A percentile compares a stretch with the other conserved stretches of the same genome.
Conservation (phyloP, 208 protist genomes). For the Ichthyophonus hoferi region DNA sequence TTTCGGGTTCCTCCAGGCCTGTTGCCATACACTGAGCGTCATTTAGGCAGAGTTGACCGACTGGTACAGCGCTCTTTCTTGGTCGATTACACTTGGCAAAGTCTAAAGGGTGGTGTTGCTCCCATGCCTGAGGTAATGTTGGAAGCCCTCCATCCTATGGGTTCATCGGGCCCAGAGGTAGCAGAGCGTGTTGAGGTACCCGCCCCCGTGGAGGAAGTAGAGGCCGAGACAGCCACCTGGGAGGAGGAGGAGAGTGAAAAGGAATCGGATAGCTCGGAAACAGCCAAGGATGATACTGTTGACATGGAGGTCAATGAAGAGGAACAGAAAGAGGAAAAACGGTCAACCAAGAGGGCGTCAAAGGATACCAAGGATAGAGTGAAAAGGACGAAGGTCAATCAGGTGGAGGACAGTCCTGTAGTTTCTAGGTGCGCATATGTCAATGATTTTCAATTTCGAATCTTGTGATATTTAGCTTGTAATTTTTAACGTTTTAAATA, state of each 20-base stretch:
- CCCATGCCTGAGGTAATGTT: not conserved
- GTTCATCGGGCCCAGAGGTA: not conserved
- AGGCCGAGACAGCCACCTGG: not conserved
- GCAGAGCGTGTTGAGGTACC: not conserved
- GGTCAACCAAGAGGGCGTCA: not conserved
- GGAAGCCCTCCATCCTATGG: not conserved
- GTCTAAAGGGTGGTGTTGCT: not conserved
- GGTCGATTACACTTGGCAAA: conserved; percentile 21
- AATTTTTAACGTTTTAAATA: too few species aligned
- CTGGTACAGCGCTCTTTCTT: conserved; percentile 22
- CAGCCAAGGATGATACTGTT: not conserved
- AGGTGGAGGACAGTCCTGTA: not conserved
- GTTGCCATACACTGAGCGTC: conserved; percentile 18
- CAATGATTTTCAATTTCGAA: too few species aligned
- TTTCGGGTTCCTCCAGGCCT: too few species aligned
- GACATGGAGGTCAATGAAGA: not conserved
- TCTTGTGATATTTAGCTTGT: too few species aligned
- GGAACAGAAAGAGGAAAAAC: not conserved
- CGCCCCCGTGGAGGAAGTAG: not conserved
- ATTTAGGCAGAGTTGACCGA: not conserved
- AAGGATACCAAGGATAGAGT: not conserved
- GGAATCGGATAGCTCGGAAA: not conserved
- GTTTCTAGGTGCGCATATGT: too few species aligned
- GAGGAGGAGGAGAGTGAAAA: not conserved
- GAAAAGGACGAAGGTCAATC: not conserved